Percentiles rank a stretch among this genome's conserved stretches.
Conservation (phyloP, 2,329 filamentous ascomycete genomes). For the Trichoderma sp. region DNA sequence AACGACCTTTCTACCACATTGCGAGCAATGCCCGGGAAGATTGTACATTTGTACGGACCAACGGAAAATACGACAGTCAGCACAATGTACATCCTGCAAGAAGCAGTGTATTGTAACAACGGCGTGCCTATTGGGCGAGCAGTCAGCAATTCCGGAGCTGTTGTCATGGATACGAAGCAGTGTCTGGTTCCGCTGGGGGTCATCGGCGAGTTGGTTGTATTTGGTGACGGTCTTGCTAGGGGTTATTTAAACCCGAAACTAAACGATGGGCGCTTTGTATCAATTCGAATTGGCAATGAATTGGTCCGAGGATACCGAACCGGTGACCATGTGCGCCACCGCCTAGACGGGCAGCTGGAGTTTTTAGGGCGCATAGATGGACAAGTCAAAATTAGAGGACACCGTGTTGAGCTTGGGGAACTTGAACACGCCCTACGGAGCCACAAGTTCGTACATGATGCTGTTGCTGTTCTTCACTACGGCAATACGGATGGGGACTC, state of each 20-base stretch:
- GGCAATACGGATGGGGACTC: background rate
- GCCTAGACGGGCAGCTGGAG: background rate
- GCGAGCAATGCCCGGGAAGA: background rate
- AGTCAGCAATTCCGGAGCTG: background rate
- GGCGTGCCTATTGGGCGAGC: background rate
- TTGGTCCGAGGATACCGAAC: background rate
- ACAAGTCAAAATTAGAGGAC: conserved; percentile 32
- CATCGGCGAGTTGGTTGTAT: background rate
- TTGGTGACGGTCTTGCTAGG: background rate
- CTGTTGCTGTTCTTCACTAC: background rate
- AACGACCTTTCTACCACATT: background rate
- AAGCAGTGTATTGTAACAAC: background rate
- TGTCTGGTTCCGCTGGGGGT: background rate
- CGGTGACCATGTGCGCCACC: background rate
- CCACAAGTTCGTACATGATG: background rate
- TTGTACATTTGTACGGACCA: background rate
- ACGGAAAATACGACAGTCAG: background rate
- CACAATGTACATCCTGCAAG: background rate
- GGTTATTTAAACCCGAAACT: background rate
- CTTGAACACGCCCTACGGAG: conserved; percentile 25
- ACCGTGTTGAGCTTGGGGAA: conserved; percentile 31
- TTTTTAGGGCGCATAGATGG: background rate
- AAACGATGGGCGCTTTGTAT: background rate
- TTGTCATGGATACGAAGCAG: background rate
- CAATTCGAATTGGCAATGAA: background rate